phyloP scores from a whole-genome alignment of 805 yeast genomes.

The Saccharomyces paradoxus region DNA sequence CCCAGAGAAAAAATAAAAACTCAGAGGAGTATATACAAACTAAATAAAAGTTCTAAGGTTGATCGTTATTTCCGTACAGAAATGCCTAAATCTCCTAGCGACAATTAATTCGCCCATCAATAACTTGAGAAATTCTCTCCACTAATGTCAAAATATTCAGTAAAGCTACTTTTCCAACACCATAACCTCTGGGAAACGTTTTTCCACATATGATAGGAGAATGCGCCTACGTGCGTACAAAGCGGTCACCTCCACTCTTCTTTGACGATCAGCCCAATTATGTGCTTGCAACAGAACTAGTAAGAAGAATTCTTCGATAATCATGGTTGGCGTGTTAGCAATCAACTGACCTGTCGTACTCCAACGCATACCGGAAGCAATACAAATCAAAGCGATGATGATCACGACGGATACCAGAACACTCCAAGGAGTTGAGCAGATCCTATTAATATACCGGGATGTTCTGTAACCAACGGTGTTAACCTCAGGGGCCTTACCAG shows the following conservation, averaged over 20 bases:
- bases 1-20: not conserved
- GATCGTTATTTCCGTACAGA: not conserved
- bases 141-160: not conserved
- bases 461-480: constrained; percentile 17
- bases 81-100: not conserved
- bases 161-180: not conserved
- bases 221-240: constrained; percentile 17
- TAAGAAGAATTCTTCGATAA: constrained; percentile 36
- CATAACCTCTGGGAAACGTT: not conserved
- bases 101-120: not conserved
- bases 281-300: constrained; percentile 35
- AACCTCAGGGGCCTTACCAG: constrained; percentile 3
- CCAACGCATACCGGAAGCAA: constrained; percentile 33
- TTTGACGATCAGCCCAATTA: constrained; percentile 26
- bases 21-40: not conserved
- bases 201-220: constrained; percentile 6
- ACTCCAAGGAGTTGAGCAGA: constrained; percentile 30
- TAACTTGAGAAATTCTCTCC: not conserved
- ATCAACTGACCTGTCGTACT: constrained; percentile 35
- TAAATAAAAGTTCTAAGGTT: not conserved
- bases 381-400: constrained; percentile 27
- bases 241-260: constrained; percentile 22
- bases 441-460: constrained; percentile 21
- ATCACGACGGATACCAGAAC: constrained; percentile 25
- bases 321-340: constrained; percentile 38